These are phyloP conservation scores for Hypoxylon sp. DNA, from an alignment of 2,329 filamentous ascomycete genomes.

Conservation along the genomic window DNA sequence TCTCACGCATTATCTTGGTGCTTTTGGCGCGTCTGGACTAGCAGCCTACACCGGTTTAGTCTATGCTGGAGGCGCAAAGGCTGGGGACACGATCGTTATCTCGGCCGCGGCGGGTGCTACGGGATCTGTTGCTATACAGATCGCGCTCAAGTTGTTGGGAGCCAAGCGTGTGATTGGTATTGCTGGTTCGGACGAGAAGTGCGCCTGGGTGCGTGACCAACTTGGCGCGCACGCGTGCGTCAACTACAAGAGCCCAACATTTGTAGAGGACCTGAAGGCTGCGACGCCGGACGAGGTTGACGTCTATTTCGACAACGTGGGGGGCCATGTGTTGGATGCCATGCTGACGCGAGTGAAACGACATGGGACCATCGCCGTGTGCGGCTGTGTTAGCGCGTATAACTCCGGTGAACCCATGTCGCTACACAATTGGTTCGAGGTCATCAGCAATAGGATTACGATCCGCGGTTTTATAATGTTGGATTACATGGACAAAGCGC, in stretches of 20 bases:
- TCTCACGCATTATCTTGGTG: constrained; percentile 51
- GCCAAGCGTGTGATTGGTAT: constrained; percentile 67
- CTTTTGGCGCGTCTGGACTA: constrained; percentile 55
- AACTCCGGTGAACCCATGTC: constrained; percentile 54
- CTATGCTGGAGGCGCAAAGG: constrained; percentile 56
- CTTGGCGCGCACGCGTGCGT: constrained; percentile 68
- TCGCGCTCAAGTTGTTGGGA: constrained; percentile 64
- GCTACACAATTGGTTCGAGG: constrained; percentile 61
- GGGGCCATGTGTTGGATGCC: constrained; percentile 63
- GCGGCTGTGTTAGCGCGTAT: constrained; percentile 61
- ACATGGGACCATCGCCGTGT: constrained; percentile 59
- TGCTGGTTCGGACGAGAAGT: constrained; percentile 67
- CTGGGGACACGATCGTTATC: constrained; percentile 61
- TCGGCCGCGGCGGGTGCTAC: constrained; percentile 65
- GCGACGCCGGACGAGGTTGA: constrained; percentile 66
- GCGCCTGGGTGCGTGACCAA: constrained; percentile 62
- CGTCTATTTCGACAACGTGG: constrained; percentile 67
- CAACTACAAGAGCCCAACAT: constrained; percentile 67
- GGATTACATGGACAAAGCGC: constrained; percentile 55
- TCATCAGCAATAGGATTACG: constrained; percentile 59
- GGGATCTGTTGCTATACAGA: constrained; percentile 65
- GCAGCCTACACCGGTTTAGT: constrained; percentile 63
- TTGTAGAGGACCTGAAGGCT: constrained; percentile 61
- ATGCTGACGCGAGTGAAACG: constrained; percentile 60
- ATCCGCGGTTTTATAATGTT: constrained; percentile 62